A percentile compares a stretch with the other conserved stretches of the same genome.
These are phyloP conservation scores for Aspergillus pseudonomiae DNA, from an alignment of 2,329 filamentous ascomycete genomes.

Conservation along the genomic window DNA sequence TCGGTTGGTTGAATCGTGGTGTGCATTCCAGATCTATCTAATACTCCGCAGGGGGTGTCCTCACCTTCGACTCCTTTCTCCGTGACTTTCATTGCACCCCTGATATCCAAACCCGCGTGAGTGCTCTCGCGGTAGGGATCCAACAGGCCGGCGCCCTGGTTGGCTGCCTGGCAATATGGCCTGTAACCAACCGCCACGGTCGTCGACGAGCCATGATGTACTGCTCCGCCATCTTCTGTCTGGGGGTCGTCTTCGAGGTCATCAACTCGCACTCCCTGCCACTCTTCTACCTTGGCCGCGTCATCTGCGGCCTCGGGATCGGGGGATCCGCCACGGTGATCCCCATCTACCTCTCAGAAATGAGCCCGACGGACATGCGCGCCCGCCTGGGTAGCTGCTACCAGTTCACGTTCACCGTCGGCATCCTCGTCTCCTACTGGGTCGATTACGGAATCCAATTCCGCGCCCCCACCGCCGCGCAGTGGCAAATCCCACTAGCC, in stretches of 20 bases:
- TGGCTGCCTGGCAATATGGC: constrained; percentile 55
- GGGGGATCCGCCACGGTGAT: constrained; percentile 51
- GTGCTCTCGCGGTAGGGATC: constrained; percentile 54
- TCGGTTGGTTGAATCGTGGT: constrained; percentile 34
- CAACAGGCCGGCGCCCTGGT: constrained; percentile 58
- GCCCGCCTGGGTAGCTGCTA: constrained; percentile 55
- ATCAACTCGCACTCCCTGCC: constrained; percentile 50
- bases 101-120: constrained; percentile 46
- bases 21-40: neutral
- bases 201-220: constrained; percentile 50
- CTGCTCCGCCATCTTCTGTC: constrained; percentile 51
- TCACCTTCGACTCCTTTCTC: constrained; percentile 51
- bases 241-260: constrained; percentile 51
- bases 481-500: constrained; percentile 62
- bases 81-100: constrained; percentile 47
- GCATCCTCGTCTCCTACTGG: constrained; percentile 58
- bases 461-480: constrained; percentile 34
- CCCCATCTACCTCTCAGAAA: constrained; percentile 50
- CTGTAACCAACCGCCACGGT: constrained; percentile 51
- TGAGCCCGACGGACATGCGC: constrained; percentile 51
- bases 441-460: constrained; percentile 51
- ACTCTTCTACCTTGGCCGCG: constrained; percentile 51
- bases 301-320: constrained; percentile 53
- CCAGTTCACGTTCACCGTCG: constrained; percentile 54
- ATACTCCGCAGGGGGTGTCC: constrained; percentile 44